Percentiles rank a stretch among this genome's conserved stretches.
Evolutionary conservation across 1,284 basidiomycete species (phyloP).

Genomic region (Rhodotorula sp.): DNA sequence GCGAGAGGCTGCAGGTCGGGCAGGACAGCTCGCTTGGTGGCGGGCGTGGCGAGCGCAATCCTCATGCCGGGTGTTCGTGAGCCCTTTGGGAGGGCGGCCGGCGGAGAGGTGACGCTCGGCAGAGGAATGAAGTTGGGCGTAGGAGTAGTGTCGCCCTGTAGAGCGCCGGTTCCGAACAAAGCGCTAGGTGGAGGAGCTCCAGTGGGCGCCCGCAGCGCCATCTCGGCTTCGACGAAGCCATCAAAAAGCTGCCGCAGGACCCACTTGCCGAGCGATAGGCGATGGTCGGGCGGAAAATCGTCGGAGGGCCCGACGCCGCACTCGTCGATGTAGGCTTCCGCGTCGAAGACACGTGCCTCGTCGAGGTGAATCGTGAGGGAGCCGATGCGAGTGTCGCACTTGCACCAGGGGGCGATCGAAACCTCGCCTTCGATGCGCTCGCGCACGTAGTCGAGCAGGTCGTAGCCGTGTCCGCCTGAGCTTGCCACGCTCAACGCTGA

Average conservation of each 20-base stretch:
- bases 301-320: constrained; percentile 59
- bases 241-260: constrained; percentile 47
- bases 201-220: constrained; percentile 35
- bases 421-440: constrained; percentile 91
- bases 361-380: constrained; percentile 82
- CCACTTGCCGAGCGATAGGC: constrained; percentile 45
- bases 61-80: constrained; percentile 52
- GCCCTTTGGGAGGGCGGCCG: constrained; percentile 35
- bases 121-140: constrained; percentile 48
- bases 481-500: constrained; percentile 3
- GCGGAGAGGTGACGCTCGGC: constrained; percentile 44
- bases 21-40: constrained; percentile 57
- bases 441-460: constrained; percentile 80
- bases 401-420: constrained; percentile 78
- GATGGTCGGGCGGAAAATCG: constrained; percentile 59
- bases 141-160: constrained; percentile 28
- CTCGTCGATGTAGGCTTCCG: constrained; percentile 92
- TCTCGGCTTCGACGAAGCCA: constrained; percentile 42
- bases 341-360: constrained; percentile 79
- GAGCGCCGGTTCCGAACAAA: constrained; percentile 10
- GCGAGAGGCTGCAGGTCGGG: constrained; percentile 45
- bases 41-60: constrained; percentile 64
- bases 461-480: constrained; percentile 9
- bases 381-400: constrained; percentile 84
- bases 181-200: constrained; percentile 6